A percentile compares a stretch with the other conserved stretches of the same genome.
Conservation (phyloP, 2,329 filamentous ascomycete species). For the Beauveria rudraprayagi region DNA sequence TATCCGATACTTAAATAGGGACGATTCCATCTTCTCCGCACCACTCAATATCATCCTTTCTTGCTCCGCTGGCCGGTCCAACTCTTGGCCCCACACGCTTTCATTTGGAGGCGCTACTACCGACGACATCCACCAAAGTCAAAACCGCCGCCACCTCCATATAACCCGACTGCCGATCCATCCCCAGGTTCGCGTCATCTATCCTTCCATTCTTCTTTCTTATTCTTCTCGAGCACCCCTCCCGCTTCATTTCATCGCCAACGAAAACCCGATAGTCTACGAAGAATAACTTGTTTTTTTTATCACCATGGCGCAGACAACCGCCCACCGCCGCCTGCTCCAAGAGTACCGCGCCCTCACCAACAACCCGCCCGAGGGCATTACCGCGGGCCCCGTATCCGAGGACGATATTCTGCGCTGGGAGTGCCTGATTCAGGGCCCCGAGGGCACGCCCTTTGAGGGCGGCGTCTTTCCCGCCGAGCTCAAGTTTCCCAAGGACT, state of each 20-base stretch:
- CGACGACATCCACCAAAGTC: not conserved
- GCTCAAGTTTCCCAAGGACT: slow-evolving; percentile 90
- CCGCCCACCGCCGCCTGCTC: slow-evolving; percentile 73
- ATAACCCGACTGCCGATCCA: too few relatives aligned
- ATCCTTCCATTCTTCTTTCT: too few relatives aligned
- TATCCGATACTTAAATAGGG: too few relatives aligned
- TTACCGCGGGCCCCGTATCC: slow-evolving; percentile 84
- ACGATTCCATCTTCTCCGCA: too few relatives aligned
- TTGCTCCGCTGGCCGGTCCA: not conserved
- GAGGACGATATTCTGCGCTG: slow-evolving; percentile 95
- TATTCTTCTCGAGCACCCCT: too few relatives aligned
- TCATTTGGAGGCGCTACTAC: not conserved
- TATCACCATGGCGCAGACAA: slow-evolving; percentile 46
- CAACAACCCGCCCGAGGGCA: slow-evolving; percentile 93
- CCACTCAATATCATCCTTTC: not conserved
- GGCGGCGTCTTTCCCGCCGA: slow-evolving; percentile 93
- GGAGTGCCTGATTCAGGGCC: slow-evolving; percentile 94
- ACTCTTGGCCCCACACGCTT: not conserved
- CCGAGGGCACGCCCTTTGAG: slow-evolving; percentile 92
- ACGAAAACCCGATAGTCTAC: not conserved
- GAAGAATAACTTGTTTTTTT: too few relatives aligned
- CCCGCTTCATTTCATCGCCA: too few relatives aligned
- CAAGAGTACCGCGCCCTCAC: slow-evolving; percentile 94
- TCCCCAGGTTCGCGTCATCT: not conserved
- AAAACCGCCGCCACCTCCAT: not conserved